Conservation (phyloP, 2,329 filamentous ascomycete species). For the Xylaria digitata region DNA sequence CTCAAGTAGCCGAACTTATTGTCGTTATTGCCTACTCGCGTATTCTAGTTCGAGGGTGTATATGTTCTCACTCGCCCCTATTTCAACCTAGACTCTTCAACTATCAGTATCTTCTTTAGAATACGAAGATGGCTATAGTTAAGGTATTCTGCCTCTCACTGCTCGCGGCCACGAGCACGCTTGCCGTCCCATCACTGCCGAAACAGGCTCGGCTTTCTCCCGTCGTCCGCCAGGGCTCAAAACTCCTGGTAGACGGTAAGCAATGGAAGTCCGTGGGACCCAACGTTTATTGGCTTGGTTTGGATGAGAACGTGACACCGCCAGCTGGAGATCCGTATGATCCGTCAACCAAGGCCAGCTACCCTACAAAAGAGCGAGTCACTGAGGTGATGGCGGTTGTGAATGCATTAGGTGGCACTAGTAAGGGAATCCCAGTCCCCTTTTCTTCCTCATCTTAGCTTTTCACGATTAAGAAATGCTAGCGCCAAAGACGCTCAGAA, state of each 20-base stretch:
- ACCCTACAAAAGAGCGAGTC: slow-evolving; percentile 58
- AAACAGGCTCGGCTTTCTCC: slow-evolving; percentile 40
- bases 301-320: slow-evolving; percentile 62
- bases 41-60: background rate
- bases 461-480: too few relatives aligned
- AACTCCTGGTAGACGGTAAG: slow-evolving; percentile 53
- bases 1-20: background rate
- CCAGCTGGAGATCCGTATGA: slow-evolving; percentile 59
- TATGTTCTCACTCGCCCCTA: background rate
- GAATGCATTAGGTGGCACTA: slow-evolving; percentile 57
- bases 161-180: slow-evolving; percentile 30
- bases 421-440: background rate
- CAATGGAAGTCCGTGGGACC: slow-evolving; percentile 59
- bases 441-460: background rate
- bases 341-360: slow-evolving; percentile 56
- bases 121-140: slow-evolving; percentile 23
- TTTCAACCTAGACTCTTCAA: background rate
- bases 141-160: slow-evolving; percentile 39
- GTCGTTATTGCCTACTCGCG: background rate
- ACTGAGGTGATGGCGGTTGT: slow-evolving; percentile 60
- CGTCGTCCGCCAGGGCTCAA: slow-evolving; percentile 53
- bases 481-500: background rate
- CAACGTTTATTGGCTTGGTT: slow-evolving; percentile 64
- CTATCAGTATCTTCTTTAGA: background rate
- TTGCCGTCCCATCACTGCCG: slow-evolving; percentile 32